Evolutionary conservation across 129 eudicot genomes (phyloP).

Genomic region (Flaveria bidentis): DNA sequence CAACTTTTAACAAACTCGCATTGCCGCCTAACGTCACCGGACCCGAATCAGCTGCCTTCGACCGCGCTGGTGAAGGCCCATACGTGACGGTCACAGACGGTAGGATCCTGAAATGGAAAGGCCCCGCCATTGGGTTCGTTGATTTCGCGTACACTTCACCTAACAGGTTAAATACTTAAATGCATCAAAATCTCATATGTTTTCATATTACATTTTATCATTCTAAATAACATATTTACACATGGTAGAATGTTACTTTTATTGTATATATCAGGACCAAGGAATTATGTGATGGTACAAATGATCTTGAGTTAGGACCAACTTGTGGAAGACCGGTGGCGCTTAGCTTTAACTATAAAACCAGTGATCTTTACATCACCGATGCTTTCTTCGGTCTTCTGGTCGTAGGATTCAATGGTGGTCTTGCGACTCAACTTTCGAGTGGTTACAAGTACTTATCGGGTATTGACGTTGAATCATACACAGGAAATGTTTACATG

Average conservation of each 20-base stretch:
- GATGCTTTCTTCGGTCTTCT: conserved; percentile 40
- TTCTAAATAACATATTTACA: no score
- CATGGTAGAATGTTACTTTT: background rate
- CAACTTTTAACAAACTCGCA: conserved; percentile 27
- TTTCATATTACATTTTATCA: no score
- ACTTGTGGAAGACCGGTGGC: conserved; percentile 50
- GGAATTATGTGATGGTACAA: conserved; percentile 41
- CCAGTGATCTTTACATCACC: conserved; percentile 36
- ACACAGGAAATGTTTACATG: conserved; percentile 32
- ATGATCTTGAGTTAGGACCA: conserved; percentile 29
- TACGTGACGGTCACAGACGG: conserved; percentile 46
- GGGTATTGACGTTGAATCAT: conserved; percentile 37
- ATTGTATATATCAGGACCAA: conserved; percentile 40
- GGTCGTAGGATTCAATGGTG: conserved; percentile 39
- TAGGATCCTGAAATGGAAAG: conserved; percentile 45
- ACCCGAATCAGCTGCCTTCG: conserved; percentile 43
- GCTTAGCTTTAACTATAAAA: conserved; percentile 40
- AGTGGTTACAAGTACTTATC: conserved; percentile 30
- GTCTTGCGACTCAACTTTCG: conserved; percentile 35
- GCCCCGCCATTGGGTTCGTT: conserved; percentile 31
- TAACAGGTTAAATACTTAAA: conserved; percentile 29
- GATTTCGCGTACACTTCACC: conserved; percentile 50
- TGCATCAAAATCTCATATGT: no score
- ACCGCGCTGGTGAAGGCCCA: conserved; percentile 46
- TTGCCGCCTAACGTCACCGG: conserved; percentile 40